phyloP scores from a whole-genome alignment of 257 asterid genomes.

The Nicotiana knightiana region DNA sequence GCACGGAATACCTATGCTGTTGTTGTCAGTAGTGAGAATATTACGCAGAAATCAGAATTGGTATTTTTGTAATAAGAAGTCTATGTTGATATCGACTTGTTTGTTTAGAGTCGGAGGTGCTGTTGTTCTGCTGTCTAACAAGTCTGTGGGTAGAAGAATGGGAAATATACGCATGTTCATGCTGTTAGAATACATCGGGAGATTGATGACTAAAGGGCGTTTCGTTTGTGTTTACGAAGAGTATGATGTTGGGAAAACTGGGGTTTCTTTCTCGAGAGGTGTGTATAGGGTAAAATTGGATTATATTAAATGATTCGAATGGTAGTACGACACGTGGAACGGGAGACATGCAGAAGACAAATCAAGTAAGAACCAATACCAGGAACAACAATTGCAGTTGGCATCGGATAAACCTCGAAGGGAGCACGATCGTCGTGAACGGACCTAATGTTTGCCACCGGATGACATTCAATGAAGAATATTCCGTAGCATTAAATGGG shows the following conservation, averaged over 20 bases:
- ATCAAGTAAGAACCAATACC: too few species aligned
- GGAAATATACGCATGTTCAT: constrained; percentile 67
- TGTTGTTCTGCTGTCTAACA: constrained; percentile 54
- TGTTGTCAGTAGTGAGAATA: constrained; percentile 64
- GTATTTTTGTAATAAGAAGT: constrained; percentile 68
- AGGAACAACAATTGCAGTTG: too few species aligned
- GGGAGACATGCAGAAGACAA: too few species aligned
- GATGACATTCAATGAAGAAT: too few species aligned
- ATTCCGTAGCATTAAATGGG: too few species aligned
- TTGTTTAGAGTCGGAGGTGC: constrained; percentile 76
- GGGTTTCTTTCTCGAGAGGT: constrained; percentile 64
- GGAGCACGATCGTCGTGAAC: too few species aligned
- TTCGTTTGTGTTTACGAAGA: constrained; percentile 59
- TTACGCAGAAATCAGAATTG: constrained; percentile 78
- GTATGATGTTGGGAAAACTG: constrained; percentile 45
- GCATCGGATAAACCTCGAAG: too few species aligned
- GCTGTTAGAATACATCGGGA: constrained; percentile 73
- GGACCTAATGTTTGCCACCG: too few species aligned
- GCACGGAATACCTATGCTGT: constrained; percentile 67
- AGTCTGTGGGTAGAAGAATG: constrained; percentile 37
- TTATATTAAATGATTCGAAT: too few species aligned
- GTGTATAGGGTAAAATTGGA: too few species aligned
- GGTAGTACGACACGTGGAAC: too few species aligned
- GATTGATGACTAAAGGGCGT: constrained; percentile 56
- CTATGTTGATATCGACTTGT: constrained; percentile 74